phyloP scores from a whole-genome alignment of 108 stramenopile species.

The Ochromonas danica region DNA sequence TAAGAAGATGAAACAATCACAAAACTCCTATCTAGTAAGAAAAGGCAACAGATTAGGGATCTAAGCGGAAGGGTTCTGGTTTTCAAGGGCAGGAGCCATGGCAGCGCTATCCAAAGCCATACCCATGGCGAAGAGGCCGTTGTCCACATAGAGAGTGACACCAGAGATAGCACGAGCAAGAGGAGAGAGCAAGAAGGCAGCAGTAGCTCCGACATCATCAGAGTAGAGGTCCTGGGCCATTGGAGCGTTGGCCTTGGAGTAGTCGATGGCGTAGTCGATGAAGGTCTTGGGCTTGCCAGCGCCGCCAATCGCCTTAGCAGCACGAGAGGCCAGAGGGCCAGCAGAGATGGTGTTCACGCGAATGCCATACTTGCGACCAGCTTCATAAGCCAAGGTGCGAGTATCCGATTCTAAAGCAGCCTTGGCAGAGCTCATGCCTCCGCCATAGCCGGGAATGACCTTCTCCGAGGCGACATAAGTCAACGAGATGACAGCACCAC shows the following conservation, averaged over 20 bases:
- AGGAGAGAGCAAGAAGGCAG: constrained; percentile 80
- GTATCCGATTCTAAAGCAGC: constrained; percentile 95
- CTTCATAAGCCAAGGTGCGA: constrained; percentile 88
- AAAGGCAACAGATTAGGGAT: too few species aligned
- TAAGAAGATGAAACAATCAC: too few species aligned
- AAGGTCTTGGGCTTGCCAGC: constrained; percentile 85
- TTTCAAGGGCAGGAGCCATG: background rate
- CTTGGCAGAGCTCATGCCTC: constrained; percentile 87
- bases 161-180: constrained; percentile 87
- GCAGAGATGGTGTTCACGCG: constrained; percentile 96
- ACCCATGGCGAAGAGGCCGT: constrained; percentile 57
- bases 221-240: constrained; percentile 90
- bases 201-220: constrained; percentile 92
- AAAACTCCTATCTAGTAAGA: too few species aligned
- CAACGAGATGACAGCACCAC: constrained; percentile 81
- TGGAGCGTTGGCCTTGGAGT: constrained; percentile 91
- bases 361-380: constrained; percentile 85
- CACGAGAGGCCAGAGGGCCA: constrained; percentile 93
- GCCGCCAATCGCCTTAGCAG: constrained; percentile 87
- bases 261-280: constrained; percentile 97
- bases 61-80: too few species aligned
- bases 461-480: constrained; percentile 97
- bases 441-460: constrained; percentile 97
- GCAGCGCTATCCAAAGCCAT: constrained; percentile 45
- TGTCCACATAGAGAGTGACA: constrained; percentile 70